Evolutionary conservation across 306 rosid species (phyloP).

Genomic region (Arachis stenosperma): DNA sequence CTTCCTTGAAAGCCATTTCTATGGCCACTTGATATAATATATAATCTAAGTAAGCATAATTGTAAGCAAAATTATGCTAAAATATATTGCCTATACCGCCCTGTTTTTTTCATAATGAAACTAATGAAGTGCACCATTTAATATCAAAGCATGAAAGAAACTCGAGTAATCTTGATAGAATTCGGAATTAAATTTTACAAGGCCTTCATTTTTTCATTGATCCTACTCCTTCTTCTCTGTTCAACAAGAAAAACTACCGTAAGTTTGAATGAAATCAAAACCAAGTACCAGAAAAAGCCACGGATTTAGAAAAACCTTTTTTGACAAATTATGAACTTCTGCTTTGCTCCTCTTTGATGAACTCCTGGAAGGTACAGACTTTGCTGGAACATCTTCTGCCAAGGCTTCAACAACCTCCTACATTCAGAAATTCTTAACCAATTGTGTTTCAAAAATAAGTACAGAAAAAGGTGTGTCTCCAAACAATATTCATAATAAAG

Average conservation of each 20-base stretch:
- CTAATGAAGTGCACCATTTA: background rate
- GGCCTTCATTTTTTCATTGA: constrained; percentile 95
- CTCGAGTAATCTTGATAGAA: constrained; percentile 72
- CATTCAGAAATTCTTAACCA: constrained; percentile 21
- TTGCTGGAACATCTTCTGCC: constrained; percentile 55
- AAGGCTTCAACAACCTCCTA: constrained; percentile 84
- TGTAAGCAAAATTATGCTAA: background rate
- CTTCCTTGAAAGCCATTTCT: constrained; percentile 15
- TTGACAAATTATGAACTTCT: constrained; percentile 96
- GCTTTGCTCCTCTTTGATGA: constrained; percentile 96
- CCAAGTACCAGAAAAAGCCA: constrained; percentile 2
- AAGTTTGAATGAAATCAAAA: background rate
- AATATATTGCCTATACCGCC: background rate
- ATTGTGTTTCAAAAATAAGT: background rate
- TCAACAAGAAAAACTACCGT: constrained; percentile 33
- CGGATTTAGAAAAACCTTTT: constrained; percentile 60
- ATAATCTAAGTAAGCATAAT: background rate
- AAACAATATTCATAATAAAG: constrained; percentile 49
- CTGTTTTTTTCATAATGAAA: constrained; percentile 11
- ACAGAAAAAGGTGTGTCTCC: background rate
- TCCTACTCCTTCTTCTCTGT: constrained; percentile 98
- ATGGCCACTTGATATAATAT: constrained; percentile 10
- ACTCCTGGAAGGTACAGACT: constrained; percentile 47
- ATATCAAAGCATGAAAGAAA: constrained; percentile 20
- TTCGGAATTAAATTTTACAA: constrained; percentile 91